phyloP scores from a whole-genome alignment of 225 moss, liverwort and hornwort genomes.

The Antitrichia curtipendula region DNA sequence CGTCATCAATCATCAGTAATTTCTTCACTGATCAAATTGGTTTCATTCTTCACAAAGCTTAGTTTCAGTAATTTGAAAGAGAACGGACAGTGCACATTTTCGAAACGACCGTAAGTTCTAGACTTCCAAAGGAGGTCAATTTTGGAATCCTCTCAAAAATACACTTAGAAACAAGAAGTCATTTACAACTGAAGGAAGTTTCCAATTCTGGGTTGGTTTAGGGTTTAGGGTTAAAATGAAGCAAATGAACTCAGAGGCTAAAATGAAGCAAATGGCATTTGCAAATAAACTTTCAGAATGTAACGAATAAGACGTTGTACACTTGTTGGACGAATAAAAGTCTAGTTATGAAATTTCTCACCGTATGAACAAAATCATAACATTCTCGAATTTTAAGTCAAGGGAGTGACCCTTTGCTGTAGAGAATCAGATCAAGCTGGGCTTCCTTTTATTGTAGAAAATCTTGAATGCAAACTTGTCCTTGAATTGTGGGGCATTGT shows the following conservation, averaged over 20 bases:
- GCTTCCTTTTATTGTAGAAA: not conserved
- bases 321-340: not conserved
- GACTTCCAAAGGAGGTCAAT: not conserved
- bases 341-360: not conserved
- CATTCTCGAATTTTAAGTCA: not conserved
- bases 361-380: not conserved
- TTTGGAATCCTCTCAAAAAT: not conserved
- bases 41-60: not conserved
- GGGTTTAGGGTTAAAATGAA: too few relatives aligned
- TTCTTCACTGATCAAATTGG: not conserved
- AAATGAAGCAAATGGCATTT: not conserved
- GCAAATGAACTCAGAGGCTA: not conserved
- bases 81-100: not conserved
- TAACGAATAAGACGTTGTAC: not conserved
- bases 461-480: not conserved
- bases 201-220: not conserved
- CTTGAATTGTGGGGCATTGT: not conserved
- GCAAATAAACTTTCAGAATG: too few relatives aligned
- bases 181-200: not conserved
- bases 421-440: not conserved
- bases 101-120: not conserved
- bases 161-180: not conserved
- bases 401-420: not conserved
- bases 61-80: not conserved
- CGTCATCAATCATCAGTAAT: not conserved